phyloP scores from a whole-genome alignment of 1,284 basidiomycete species.

The Trametes versicolor region DNA sequence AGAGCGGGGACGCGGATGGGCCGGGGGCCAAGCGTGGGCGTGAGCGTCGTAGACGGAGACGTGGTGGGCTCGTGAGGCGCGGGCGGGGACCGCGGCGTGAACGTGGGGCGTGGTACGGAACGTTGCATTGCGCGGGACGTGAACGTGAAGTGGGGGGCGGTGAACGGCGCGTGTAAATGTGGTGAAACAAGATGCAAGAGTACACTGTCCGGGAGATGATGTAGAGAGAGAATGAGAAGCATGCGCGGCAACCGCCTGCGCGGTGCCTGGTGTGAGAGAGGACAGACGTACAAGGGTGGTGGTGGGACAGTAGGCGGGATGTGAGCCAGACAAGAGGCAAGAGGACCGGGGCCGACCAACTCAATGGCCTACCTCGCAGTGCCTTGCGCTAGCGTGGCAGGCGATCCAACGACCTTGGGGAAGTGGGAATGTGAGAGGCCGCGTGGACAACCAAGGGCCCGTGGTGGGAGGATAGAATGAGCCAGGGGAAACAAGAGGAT shows the following conservation, averaged over 20 bases:
- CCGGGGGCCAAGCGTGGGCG: background rate
- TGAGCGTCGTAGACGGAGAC: conserved; percentile 4
- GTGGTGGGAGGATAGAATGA: conserved; percentile 22
- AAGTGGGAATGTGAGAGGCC: conserved; percentile 4
- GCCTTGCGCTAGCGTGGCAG: conserved; percentile 1
- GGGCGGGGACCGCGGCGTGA: conserved; percentile 14
- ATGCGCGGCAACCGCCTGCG: conserved; percentile 32
- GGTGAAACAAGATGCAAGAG: conserved; percentile 35
- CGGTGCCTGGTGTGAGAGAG: conserved; percentile 26
- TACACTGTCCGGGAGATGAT: conserved; percentile 33
- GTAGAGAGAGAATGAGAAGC: conserved; percentile 24
- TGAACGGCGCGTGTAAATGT: conserved; percentile 17
- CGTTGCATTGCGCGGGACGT: conserved; percentile 19
- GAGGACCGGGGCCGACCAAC: conserved; percentile 2
- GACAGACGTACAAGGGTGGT: background rate
- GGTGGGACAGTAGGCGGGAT: conserved; percentile 5
- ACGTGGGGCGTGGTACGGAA: conserved; percentile 18
- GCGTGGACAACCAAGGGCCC: conserved; percentile 27
- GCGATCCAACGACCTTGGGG: conserved; percentile 14
- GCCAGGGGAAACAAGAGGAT: conserved; percentile 26
- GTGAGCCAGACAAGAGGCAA: background rate
- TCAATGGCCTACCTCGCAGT: conserved; percentile 2
- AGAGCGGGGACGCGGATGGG: conserved; percentile 10
- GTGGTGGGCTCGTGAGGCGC: conserved; percentile 14
- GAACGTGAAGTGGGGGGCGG: conserved; percentile 22